Percentiles rank a stretch among this genome's conserved stretches.
Evolutionary conservation across 352 stramenopile species (phyloP).

Genomic region (Phytophthora constricta): DNA sequence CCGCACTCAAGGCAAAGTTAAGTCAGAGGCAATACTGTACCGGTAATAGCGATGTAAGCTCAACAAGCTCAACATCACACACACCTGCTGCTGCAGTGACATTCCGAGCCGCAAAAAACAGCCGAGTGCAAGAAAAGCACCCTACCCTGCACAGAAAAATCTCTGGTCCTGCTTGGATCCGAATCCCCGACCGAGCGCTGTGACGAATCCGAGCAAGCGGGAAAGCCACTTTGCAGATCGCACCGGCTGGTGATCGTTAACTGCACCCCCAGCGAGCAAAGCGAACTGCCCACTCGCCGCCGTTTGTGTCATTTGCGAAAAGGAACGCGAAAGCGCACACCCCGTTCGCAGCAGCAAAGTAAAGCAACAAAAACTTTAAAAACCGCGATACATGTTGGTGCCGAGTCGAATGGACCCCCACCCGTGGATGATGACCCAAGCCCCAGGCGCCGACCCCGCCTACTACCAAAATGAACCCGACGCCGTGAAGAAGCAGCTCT

Average conservation of each 20-base stretch:
- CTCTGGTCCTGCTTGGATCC: conserved; percentile 22
- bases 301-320: conserved; percentile 39
- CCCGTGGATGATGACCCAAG: conserved; percentile 30
- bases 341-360: no score
- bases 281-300: conserved; percentile 12
- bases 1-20: no score
- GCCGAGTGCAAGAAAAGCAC: conserved; percentile 32
- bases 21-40: no score
- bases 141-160: conserved; percentile 23
- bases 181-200: conserved; percentile 45
- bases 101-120: conserved; percentile 36
- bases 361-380: no score
- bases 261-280: conserved; percentile 29
- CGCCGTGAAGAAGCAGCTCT: conserved; percentile 33
- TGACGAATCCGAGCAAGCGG: conserved; percentile 42
- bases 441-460: conserved; percentile 9
- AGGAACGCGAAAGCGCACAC: conserved; percentile 30
- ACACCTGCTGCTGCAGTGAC: conserved; percentile 34
- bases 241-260: conserved; percentile 24
- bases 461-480: conserved; percentile 19
- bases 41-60: no score
- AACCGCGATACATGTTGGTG: conserved; percentile 26
- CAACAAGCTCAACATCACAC: not conserved
- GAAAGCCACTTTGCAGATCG: conserved; percentile 39
- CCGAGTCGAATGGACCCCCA: conserved; percentile 30